Percentiles rank a stretch among this genome's conserved stretches.
Conservation (phyloP, 2,329 filamentous ascomycete genomes). For the Aspergillus calidoustus region DNA sequence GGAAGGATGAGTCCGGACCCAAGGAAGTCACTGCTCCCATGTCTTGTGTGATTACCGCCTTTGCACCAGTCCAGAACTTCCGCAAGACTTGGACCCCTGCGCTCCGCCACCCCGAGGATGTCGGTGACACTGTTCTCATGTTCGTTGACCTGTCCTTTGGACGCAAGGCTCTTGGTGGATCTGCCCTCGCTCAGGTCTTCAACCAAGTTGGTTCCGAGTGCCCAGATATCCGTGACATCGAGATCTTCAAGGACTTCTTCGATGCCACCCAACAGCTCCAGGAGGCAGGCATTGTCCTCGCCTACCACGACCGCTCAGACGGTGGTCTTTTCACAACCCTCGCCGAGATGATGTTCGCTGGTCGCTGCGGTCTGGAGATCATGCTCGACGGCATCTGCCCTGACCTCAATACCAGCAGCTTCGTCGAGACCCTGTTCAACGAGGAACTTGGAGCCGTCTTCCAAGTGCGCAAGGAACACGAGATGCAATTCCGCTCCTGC, state of each 20-base stretch:
- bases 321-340: constrained; percentile 89
- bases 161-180: constrained; percentile 82
- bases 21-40: constrained; percentile 93
- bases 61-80: constrained; percentile 80
- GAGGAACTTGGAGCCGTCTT: constrained; percentile 96
- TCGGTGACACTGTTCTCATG: constrained; percentile 85
- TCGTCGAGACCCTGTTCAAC: constrained; percentile 86
- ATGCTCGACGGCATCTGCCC: constrained; percentile 72
- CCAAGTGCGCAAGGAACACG: constrained; percentile 84
- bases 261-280: constrained; percentile 76
- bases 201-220: constrained; percentile 81
- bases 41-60: constrained; percentile 88
- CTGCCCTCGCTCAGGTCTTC: constrained; percentile 87
- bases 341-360: constrained; percentile 98
- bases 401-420: constrained; percentile 64
- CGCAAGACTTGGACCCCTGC: constrained; percentile 93
- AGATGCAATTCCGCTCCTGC: constrained; percentile 83
- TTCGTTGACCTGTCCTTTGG: constrained; percentile 88
- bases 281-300: constrained; percentile 75
- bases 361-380: constrained; percentile 83
- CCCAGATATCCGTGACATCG: constrained; percentile 82
- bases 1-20: constrained; percentile 72
- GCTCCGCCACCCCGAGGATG: constrained; percentile 79
- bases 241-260: constrained; percentile 86
- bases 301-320: constrained; percentile 93